Percentiles rank a stretch among this genome's conserved stretches.
Evolutionary conservation across 163 green algal genomes (phyloP).

Genomic region (Scenedesmus sp.): DNA sequence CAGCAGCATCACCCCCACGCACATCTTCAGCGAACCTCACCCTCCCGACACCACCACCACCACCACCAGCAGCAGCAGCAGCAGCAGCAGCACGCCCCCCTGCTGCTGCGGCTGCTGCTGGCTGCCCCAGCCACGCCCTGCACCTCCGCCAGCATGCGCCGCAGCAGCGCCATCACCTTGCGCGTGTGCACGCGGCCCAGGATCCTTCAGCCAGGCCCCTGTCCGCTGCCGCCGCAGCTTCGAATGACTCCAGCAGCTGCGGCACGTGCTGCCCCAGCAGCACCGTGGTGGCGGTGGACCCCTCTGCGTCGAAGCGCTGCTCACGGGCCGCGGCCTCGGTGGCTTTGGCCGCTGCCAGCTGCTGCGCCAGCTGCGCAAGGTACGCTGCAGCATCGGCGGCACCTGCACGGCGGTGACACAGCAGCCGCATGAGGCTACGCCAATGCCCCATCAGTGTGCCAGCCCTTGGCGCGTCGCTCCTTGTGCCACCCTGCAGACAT

Average conservation of each 20-base stretch:
- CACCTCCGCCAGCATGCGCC: background rate
- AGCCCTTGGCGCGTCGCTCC: no score
- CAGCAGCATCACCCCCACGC: background rate
- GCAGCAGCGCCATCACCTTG: background rate
- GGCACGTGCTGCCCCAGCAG: conserved; percentile 32
- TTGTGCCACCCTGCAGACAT: no score
- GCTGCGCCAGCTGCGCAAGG: background rate
- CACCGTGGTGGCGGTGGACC: background rate
- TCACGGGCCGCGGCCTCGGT: conserved; percentile 4
- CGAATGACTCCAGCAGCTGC: background rate
- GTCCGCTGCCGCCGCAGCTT: background rate
- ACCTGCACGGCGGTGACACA: background rate
- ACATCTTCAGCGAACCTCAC: conserved; percentile 10
- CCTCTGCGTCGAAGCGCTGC: conserved; percentile 15
- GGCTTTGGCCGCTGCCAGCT: conserved; percentile 30
- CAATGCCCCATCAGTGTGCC: no score
- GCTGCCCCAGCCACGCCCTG: background rate
- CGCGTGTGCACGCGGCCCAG: background rate
- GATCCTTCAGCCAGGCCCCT: background rate
- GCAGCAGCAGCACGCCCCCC: background rate
- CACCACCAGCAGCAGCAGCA: conserved; percentile 18
- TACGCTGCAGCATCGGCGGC: background rate
- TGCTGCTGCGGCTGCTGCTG: background rate
- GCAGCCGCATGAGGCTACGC: no score
- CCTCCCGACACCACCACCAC: background rate